Evolutionary conservation across 257 asterid species (phyloP), one percentile per base, ranked within the genome.

Genomic region (Pogostemon cablin): DNA sequence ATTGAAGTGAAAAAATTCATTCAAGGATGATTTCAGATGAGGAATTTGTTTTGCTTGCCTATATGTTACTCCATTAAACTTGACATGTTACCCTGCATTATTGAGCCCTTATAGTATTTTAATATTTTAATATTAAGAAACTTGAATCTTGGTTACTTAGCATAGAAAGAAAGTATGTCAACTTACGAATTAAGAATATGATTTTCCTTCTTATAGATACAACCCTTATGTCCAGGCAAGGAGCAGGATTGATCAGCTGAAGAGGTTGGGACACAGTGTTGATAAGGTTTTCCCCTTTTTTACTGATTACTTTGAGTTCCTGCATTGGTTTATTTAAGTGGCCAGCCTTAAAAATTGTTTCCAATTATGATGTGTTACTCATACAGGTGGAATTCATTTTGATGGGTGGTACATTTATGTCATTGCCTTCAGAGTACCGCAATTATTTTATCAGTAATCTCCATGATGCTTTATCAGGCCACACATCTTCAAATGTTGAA

Each of bases 341-440:
- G 65, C 54, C 32, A 11, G 37, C 56, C 34, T 37, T 7, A 52
- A 54, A 52, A 54, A 4, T 54, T 43, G 59, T 79, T 43, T 63
- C 52, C 17, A 64, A 65, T 62, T 72, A 64, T 57, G 48, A 68
- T 48, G 11, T 79, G 79, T 46, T 74, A 56, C 34, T 61, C 66
- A n/a, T 69, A 73, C 85, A 95, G 99, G 98, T 95, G 72, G 99
- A 95, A 60, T 95, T 95, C 81, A 95, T 95, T 78, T 80, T 95
- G 86, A 95, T 95, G 98, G 98, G 99, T 75, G 99, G 98, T 47
- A 95, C 99, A 65, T 95, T 95, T 82, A 91, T 91, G 99, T 95
- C 99, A 3, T 83, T 91, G 83, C 98, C 99, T 63, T 79, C 98
- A 60, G 97, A 95, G 11, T 95, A 95, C 82, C 95, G 99, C 50